Base-by-base conservation (phyloP, 768 basidiomycete species). In the Russula compacta region DNA sequence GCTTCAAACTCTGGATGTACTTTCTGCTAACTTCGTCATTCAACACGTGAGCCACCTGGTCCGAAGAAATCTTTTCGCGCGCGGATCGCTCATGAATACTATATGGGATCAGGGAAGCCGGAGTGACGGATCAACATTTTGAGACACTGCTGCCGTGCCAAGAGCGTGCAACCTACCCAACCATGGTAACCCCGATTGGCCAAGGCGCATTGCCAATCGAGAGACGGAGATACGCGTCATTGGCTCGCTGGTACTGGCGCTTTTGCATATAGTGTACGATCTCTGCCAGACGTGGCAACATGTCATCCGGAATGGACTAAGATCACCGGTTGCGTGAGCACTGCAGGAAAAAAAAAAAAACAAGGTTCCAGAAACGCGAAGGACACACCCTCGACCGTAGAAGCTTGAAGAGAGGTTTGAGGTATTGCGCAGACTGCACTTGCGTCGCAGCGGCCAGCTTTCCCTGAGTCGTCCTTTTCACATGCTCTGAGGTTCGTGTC, bases 111-210 rank as follows among this genome's bases (percentile, higher is more conserved):
- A 15, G 11, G 21, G 42, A 19, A 58, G 11, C 4, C 21, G n/a
- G 11, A 17, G 14, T 17, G n/a, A 39, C n/a, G 24, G 21, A 55
- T 60, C 33, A 61, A 24, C 38, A 21, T 47, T 51, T 38, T 7
- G 19, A 52, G 21, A 19, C 32, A 29, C 21, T 47, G 15, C 15
- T 38, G 17, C 49, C 40, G 14, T 38, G 47, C 56, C n/a, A 38
- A 39, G 38, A 10, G 8, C 21, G 3, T 56, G 43, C 78, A 86
- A 42, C 73, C 1, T 44, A 93, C 92, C 93, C 95, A 76, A 98
- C 97, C 89, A 95, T 95, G 63, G 97, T 99, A 9, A 99, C 97
- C 46, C 97, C 97, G 69, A 99, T 99, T 1, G 97, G 97, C 97
- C 97, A 99, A 3, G 97, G 95, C 0, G 97, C 95, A 68, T 97